These are phyloP conservation scores for Bullera alba DNA, from an alignment of 768 basidiomycete genomes.

Conservation along the genomic window DNA sequence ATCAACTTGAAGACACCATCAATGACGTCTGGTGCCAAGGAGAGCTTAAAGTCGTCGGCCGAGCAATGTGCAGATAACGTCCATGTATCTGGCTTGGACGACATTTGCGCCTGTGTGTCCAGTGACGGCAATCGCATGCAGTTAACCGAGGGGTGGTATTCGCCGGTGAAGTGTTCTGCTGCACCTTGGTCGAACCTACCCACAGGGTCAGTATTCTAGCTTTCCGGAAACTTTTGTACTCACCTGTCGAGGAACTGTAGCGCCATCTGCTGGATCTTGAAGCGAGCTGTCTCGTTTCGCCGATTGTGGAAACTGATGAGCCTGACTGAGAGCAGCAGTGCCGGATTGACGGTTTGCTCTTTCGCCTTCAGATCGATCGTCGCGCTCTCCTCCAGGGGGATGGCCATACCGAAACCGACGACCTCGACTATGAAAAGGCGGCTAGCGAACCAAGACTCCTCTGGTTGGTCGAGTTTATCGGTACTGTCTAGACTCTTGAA, in stretches of 20 bases:
- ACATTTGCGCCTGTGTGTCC: slow-evolving; percentile 33
- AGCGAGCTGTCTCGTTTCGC: slow-evolving; percentile 70
- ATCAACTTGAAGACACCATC: slow-evolving; percentile 33
- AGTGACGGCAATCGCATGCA: slow-evolving; percentile 33
- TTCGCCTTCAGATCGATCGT: slow-evolving; percentile 44
- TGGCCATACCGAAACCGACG: slow-evolving; percentile 75
- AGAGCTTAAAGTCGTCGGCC: slow-evolving; percentile 38
- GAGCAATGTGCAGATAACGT: slow-evolving; percentile 34
- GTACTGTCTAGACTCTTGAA: slow-evolving; percentile 50
- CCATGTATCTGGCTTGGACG: slow-evolving; percentile 21
- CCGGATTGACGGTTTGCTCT: slow-evolving; percentile 47
- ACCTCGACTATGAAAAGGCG: slow-evolving; percentile 46
- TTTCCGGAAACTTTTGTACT: slow-evolving; percentile 21
- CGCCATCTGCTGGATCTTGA: slow-evolving; percentile 63
- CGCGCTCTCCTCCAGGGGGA: slow-evolving; percentile 66
- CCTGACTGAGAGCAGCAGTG: slow-evolving; percentile 77
- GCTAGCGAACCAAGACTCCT: slow-evolving; percentile 46
- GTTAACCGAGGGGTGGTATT: slow-evolving; percentile 34
- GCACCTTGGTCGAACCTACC: slow-evolving; percentile 66
- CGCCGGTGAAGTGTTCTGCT: slow-evolving; percentile 57
- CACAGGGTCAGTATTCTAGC: slow-evolving; percentile 1
- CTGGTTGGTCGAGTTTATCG: slow-evolving; percentile 16
- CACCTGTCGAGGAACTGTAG: slow-evolving; percentile 80
- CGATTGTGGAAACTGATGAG: slow-evolving; percentile 66
- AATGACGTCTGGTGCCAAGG: slow-evolving; percentile 31